Evolutionary conservation across 2,329 filamentous ascomycete species (phyloP), one percentile per base, ranked within the genome.

Genomic region (Cercospora zeae-maydis): DNA sequence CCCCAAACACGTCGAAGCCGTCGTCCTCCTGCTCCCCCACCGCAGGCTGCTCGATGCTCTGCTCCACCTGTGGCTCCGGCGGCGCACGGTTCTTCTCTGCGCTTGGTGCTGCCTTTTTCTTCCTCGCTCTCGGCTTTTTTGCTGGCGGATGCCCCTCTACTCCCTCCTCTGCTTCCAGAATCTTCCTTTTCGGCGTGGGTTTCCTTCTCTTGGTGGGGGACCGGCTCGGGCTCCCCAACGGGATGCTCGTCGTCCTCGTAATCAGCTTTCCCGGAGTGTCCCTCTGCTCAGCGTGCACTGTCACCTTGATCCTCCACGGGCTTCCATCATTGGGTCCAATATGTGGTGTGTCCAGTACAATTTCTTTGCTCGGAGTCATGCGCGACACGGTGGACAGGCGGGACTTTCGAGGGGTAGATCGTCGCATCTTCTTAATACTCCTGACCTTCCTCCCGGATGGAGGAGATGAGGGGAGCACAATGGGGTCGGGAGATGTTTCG

Each of bases 241-340:
- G 79, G 0, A 81, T 69, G 0, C 73, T 78, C 4, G 74, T 78
- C 0, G 78, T 79, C 19, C 65, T 63, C 10, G 55, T 62, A 4
- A 57, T 57, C 30, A 62, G 62, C 60, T 69, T 69, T 13, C 53
- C 65, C 11, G 69, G 70, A 30, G 53, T 60, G 14, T 65, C 70
- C 72, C 16, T 73, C 74, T 78, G 78, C 65, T 81, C 78, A 13
- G 80, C 79, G 66, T 82, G 73, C 9, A 82, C 80, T 1, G 80
- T 82, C 59, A 82, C 80, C 61, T 79, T 80, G 71, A 82, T 80
- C 62, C 77, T 76, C 79, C 78, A 81, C 19, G 80, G 80, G 67
- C 78, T 81, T 31, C 72, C 74, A 58, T 73, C 75, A n/a, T 24
- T 37, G 16, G 19, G 31, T 14, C 71, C 72, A 11, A 71, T 68